phyloP scores from a whole-genome alignment of 2,329 filamentous ascomycete species.

The Pestalotiopsis sp. region DNA sequence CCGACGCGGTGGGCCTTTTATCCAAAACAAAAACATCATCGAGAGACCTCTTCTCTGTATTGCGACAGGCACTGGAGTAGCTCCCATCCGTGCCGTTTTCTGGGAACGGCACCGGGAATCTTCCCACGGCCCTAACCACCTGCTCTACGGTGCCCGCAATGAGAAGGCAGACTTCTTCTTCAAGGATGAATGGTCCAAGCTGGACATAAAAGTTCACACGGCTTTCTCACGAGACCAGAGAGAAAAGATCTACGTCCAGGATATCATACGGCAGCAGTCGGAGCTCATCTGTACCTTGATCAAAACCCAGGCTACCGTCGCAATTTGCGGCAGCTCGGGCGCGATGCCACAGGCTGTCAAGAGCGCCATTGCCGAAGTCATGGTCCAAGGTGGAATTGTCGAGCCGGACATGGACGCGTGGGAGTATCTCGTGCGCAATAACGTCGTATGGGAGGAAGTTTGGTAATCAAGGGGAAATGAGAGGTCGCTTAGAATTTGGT shows the following conservation, averaged over 20 bases:
- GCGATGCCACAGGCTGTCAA: conserved; percentile 61
- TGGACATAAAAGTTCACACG: conserved; percentile 56
- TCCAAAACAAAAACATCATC: not conserved
- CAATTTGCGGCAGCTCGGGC: conserved; percentile 58
- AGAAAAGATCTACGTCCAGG: conserved; percentile 58
- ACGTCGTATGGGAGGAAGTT: conserved; percentile 58
- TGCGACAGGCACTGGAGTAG: conserved; percentile 84
- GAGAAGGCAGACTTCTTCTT: conserved; percentile 79
- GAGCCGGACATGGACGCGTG: conserved; percentile 40
- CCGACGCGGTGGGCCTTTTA: conserved; percentile 37
- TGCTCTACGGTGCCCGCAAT: conserved; percentile 88
- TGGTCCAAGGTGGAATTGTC: conserved; percentile 38
- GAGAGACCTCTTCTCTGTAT: conserved; percentile 69
- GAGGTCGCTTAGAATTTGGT: not conserved
- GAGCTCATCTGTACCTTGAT: conserved; percentile 38
- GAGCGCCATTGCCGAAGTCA: conserved; percentile 50
- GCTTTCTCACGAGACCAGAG: conserved; percentile 73
- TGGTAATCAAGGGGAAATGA: conserved; percentile 41
- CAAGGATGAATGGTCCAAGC: conserved; percentile 67
- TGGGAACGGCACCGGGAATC: conserved; percentile 61
- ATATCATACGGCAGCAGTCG: conserved; percentile 49
- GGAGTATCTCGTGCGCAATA: conserved; percentile 35
- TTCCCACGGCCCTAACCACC: conserved; percentile 35
- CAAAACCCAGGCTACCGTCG: conserved; percentile 44
- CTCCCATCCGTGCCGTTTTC: conserved; percentile 80